Conservation (phyloP, 495 filamentous ascomycete species). For the Glonium stellatum region DNA sequence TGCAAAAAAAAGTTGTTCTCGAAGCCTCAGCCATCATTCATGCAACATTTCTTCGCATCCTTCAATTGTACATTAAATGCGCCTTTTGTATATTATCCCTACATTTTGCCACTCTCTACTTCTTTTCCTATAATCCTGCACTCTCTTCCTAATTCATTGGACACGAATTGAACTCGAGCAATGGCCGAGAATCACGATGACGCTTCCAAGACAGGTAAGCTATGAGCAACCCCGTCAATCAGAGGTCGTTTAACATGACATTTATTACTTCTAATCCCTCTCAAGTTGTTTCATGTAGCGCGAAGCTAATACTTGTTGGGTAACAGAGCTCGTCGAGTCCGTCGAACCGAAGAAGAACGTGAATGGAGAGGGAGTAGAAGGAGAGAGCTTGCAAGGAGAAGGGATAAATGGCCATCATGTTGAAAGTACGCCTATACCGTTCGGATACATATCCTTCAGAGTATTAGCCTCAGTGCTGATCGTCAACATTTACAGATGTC, state of each 20-base stretch:
- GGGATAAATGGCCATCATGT: constrained; percentile 6
- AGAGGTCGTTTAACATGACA: not conserved
- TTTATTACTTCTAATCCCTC: not conserved
- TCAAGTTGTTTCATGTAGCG: not conserved
- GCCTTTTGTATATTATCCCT: constrained; percentile 21
- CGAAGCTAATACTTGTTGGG: constrained; percentile 7
- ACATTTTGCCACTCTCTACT: constrained; percentile 4
- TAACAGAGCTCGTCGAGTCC: constrained; percentile 15
- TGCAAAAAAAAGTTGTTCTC: constrained; percentile 10
- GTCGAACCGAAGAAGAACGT: not conserved
- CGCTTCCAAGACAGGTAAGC: constrained; percentile 28
- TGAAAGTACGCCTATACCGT: constrained; percentile 5
- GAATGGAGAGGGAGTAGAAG: constrained; percentile 3
- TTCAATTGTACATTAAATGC: constrained; percentile 25
- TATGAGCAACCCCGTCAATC: not conserved
- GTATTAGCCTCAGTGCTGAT: not conserved
- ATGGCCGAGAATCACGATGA: constrained; percentile 31
- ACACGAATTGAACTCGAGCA: constrained; percentile 1
- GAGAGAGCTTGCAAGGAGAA: constrained; percentile 2
- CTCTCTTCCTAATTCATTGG: not conserved
- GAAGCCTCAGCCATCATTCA: not conserved
- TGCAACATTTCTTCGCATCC: not conserved
- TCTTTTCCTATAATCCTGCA: constrained; percentile 8
- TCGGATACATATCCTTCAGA: not conserved
- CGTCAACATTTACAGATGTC: constrained; percentile 37